These are phyloP conservation scores for Gliomastix tumulicola DNA, from an alignment of 2,329 filamentous ascomycete genomes.

Conservation along the genomic window DNA sequence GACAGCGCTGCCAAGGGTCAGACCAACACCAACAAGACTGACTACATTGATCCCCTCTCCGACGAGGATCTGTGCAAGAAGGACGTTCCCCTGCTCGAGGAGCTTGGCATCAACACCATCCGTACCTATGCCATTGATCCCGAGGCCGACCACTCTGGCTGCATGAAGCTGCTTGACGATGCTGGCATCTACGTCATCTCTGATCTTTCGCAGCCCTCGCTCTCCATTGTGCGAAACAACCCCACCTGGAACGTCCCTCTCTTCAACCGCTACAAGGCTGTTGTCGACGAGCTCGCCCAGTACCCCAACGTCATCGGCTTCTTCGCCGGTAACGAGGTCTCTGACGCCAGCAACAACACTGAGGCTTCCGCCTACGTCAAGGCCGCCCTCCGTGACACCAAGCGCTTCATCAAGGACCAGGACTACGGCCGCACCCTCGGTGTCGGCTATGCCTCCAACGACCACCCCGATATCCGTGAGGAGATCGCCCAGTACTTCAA, in stretches of 20 bases:
- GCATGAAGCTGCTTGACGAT: slow-evolving; percentile 76
- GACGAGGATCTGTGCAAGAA: slow-evolving; percentile 67
- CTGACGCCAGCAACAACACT: slow-evolving; percentile 85
- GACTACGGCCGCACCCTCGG: slow-evolving; percentile 74
- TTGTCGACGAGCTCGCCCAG: slow-evolving; percentile 72
- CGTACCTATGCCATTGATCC: slow-evolving; percentile 93
- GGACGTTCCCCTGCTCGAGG: slow-evolving; percentile 73
- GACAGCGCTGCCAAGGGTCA: slow-evolving; percentile 54
- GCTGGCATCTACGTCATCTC: slow-evolving; percentile 94
- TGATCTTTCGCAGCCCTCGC: slow-evolving; percentile 74
- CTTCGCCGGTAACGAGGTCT: slow-evolving; percentile 97
- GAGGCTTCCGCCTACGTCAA: slow-evolving; percentile 90
- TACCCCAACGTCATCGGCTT: slow-evolving; percentile 94
- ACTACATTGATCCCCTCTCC: slow-evolving; percentile 78
- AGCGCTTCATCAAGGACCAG: slow-evolving; percentile 82
- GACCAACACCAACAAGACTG: slow-evolving; percentile 28
- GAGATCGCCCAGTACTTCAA: slow-evolving; percentile 91
- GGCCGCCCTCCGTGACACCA: slow-evolving; percentile 92
- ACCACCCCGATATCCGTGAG: slow-evolving; percentile 75
- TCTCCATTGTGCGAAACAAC: slow-evolving; percentile 78
- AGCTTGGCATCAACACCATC: slow-evolving; percentile 84
- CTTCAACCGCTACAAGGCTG: slow-evolving; percentile 73
- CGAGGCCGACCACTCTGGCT: slow-evolving; percentile 65
- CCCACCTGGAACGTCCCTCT: slow-evolving; percentile 75
- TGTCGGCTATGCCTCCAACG: slow-evolving; percentile 94